These are phyloP conservation scores for Xylariomycetidae sp. DNA, from an alignment of 2,329 filamentous ascomycete genomes.

Conservation along the genomic window DNA sequence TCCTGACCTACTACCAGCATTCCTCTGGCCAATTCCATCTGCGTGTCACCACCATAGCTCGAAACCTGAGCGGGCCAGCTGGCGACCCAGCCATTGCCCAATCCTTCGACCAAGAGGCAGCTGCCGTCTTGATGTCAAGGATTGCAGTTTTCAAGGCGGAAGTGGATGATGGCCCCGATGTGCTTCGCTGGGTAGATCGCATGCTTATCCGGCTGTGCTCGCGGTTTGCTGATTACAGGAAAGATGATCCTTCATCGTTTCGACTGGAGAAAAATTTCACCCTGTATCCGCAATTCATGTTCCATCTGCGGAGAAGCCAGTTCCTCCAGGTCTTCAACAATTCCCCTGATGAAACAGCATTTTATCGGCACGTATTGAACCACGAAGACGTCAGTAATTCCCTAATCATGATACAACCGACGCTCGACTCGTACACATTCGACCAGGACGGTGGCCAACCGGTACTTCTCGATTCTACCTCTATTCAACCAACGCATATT, in stretches of 20 bases:
- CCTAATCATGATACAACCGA: slow-evolving; percentile 97
- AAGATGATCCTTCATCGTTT: slow-evolving; percentile 97
- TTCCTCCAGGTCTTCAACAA: slow-evolving; percentile 99
- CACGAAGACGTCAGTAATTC: slow-evolving; percentile 97
- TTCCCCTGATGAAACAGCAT: slow-evolving; percentile 97
- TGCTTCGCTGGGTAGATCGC: slow-evolving; percentile 94
- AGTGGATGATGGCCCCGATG: slow-evolving; percentile 97
- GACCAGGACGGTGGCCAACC: slow-evolving; percentile 90
- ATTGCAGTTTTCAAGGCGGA: slow-evolving; percentile 99
- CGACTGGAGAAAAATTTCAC: slow-evolving; percentile 98
- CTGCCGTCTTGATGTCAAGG: slow-evolving; percentile 96
- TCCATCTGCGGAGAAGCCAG: slow-evolving; percentile 93
- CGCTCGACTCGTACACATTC: slow-evolving; percentile 93
- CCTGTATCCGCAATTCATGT: slow-evolving; percentile 99
- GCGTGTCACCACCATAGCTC: slow-evolving; percentile 87
- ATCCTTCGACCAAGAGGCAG: slow-evolving; percentile 97
- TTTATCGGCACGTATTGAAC: slow-evolving; percentile 94
- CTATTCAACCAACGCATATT: slow-evolving; percentile 90
- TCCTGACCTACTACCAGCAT: slow-evolving; percentile 98
- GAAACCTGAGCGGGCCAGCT: slow-evolving; percentile 86
- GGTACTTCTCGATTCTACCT: slow-evolving; percentile 93
- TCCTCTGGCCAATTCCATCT: slow-evolving; percentile 95
- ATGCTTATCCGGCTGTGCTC: slow-evolving; percentile 98
- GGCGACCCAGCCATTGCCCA: slow-evolving; percentile 94
- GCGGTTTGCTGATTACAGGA: slow-evolving; percentile 94